These are phyloP conservation scores for Benincasa hispida DNA, from an alignment of 306 rosid species.

Conservation along the genomic window DNA sequence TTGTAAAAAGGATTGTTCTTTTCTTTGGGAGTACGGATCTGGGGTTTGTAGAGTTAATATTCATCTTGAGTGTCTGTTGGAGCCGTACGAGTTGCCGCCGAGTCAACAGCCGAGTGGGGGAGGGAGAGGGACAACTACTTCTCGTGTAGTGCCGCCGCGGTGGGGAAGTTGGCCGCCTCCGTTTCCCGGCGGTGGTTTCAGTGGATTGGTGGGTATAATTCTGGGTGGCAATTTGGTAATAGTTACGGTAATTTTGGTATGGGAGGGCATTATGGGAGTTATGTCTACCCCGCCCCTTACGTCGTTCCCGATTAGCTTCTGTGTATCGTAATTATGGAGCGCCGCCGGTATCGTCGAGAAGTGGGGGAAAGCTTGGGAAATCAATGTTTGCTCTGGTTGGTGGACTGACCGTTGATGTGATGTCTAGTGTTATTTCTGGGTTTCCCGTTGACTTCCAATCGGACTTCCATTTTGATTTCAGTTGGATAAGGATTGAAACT, in stretches of 20 bases:
- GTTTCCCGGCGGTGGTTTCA: neutral
- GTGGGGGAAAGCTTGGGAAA: neutral
- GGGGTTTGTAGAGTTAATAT: neutral
- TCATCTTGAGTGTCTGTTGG: neutral
- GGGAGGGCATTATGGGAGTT: neutral
- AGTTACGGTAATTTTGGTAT: neutral
- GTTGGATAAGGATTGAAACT: no score
- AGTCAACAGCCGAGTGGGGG: neutral
- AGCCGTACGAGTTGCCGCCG: neutral
- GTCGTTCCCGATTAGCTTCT: neutral
- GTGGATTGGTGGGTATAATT: neutral
- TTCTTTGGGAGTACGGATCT: neutral
- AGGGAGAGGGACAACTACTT: neutral
- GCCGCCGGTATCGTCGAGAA: neutral
- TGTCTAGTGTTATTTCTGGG: neutral
- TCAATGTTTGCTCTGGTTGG: conserved; percentile 1
- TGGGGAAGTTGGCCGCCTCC: neutral
- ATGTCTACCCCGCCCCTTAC: neutral
- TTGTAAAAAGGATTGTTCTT: neutral
- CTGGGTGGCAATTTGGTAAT: no score
- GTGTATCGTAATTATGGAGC: neutral
- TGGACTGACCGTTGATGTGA: neutral
- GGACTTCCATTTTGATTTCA: no score
- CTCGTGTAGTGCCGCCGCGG: neutral
- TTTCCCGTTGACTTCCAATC: neutral